Base-by-base conservation (phyloP, 2,329 filamentous ascomycete genomes). In the Nemania sp. region DNA sequence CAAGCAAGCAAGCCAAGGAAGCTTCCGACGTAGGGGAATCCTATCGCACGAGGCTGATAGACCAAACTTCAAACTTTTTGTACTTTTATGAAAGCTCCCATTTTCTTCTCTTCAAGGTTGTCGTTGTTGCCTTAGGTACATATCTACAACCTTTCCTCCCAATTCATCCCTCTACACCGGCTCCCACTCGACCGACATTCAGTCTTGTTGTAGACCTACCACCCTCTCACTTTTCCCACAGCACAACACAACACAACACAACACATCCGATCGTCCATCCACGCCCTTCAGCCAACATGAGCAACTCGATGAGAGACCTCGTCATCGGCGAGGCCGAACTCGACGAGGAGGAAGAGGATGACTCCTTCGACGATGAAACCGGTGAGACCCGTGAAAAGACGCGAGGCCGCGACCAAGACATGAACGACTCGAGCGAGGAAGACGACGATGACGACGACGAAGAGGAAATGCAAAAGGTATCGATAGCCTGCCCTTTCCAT, bases 371-470 rank as follows among this genome's bases (percentile, higher is more conserved):
- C 74, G 93, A 94, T 72, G 92, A 93, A 70, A 90, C 87, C 27
- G 92, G 89, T 60, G 87, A 92, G 74, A 80, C 82, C 54, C 83
- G 82, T 53, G 73, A 80, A 60, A 83, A 84, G 77, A 79, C 84
- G 67, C 79, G 81, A 69, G 73, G 76, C n/a, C 75, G 77, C 38
- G 80, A 82, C 54, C 82, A 79, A 41, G 82, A 84, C 56, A 81
- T 93, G 62, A 91, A 95, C 75, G 94, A 97, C 80, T 97, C 93
- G 0, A 97, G 93, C 75, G 94, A 97, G 74, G 94, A 97, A 77
- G 94, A 97, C 70, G 93, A 97, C 38, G 93, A 97, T 62, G 93
- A 97, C 67, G 94, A 97, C 66, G 94, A 97, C 73, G 92, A 94
- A 77, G 94, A 96, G 78, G 93, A 93, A 75, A 91, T 89, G 71